phyloP scores from a whole-genome alignment of 768 basidiomycete genomes.

The Lactifluus hygrophoroides region DNA sequence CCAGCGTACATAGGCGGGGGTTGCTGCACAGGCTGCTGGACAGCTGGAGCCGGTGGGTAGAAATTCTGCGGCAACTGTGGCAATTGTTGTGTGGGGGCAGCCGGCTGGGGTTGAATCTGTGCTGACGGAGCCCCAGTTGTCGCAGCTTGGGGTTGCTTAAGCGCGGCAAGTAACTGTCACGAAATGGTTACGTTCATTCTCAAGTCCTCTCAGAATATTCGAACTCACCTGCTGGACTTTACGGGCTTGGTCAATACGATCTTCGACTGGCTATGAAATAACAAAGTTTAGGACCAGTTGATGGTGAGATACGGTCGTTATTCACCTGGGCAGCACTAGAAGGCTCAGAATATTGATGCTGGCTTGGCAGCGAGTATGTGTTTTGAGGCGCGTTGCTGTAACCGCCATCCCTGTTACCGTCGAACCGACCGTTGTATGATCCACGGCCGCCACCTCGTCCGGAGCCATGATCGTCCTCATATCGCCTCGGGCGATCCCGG shows the following conservation, averaged over 20 bases:
- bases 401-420: conserved; percentile 21
- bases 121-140: conserved; percentile 32
- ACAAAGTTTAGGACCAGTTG: background rate
- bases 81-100: conserved; percentile 22
- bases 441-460: conserved; percentile 30
- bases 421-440: conserved; percentile 31
- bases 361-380: conserved; percentile 26
- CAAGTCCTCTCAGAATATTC: background rate
- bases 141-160: conserved; percentile 57
- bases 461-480: conserved; percentile 30
- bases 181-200: background rate
- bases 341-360: conserved; percentile 27
- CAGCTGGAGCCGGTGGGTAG: conserved; percentile 35
- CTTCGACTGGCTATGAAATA: conserved; percentile 44
- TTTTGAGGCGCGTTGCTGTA: conserved; percentile 14
- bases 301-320: background rate
- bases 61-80: conserved; percentile 29
- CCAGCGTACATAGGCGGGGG: conserved; percentile 20
- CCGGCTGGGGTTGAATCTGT: conserved; percentile 23
- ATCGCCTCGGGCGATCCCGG: conserved; percentile 18
- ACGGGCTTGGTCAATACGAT: conserved; percentile 80
- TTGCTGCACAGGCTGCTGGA: conserved; percentile 25
- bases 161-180: conserved; percentile 58
- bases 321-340: conserved; percentile 27
- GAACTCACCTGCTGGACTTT: conserved; percentile 64